Conservation (phyloP, 31 red algal genomes). For the Porphyra umbilicalis region DNA sequence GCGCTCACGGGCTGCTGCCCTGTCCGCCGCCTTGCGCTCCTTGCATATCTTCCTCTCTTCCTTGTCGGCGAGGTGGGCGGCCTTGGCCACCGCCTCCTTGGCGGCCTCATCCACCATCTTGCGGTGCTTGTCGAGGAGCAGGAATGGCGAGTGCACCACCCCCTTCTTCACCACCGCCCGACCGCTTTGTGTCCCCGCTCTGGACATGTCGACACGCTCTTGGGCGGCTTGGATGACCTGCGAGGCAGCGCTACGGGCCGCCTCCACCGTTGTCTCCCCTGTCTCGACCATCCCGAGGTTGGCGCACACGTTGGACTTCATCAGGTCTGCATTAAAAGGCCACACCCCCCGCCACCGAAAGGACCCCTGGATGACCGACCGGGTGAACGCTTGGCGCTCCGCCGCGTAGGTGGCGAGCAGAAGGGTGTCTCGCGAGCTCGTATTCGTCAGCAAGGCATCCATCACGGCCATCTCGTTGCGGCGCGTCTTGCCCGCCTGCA, state of each 20-base stretch:
- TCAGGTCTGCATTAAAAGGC: neutral
- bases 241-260: neutral
- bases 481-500: neutral
- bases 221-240: neutral
- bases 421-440: neutral
- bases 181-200: neutral
- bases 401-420: neutral
- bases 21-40: neutral
- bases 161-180: neutral
- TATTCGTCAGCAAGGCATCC: neutral
- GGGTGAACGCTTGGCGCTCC: neutral
- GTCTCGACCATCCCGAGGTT: neutral
- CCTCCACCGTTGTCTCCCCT: neutral
- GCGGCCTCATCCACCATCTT: neutral
- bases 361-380: neutral
- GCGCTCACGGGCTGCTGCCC: neutral
- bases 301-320: neutral
- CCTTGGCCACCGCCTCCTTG: neutral
- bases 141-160: neutral
- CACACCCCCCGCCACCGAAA: neutral
- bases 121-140: neutral
- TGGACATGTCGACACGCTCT: neutral
- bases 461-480: neutral
- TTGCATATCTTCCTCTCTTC: neutral
- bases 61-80: neutral